These are phyloP conservation scores for Sugiyamaella xylanicola DNA, from an alignment of 1,139 yeast species.

Conservation along the genomic window DNA sequence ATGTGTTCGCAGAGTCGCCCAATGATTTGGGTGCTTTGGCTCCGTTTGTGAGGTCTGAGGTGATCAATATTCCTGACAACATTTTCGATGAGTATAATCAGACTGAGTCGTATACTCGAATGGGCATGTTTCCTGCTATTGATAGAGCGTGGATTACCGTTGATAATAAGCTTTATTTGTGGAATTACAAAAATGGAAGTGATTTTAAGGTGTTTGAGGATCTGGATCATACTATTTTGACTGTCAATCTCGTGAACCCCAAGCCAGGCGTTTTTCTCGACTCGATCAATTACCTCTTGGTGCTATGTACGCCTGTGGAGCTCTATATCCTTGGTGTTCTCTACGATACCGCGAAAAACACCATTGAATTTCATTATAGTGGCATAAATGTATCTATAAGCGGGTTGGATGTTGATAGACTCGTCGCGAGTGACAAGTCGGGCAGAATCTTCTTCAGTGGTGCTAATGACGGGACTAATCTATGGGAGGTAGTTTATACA, in stretches of 20 bases:
- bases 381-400: conserved; percentile 78
- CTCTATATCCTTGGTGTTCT: conserved; percentile 77
- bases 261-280: conserved; percentile 78
- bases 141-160: conserved; percentile 86
- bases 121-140: conserved; percentile 84
- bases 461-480: conserved; percentile 69
- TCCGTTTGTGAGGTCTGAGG: conserved; percentile 74
- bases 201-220: conserved; percentile 84
- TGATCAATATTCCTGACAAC: conserved; percentile 77
- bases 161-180: conserved; percentile 78
- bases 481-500: conserved; percentile 90
- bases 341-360: conserved; percentile 49
- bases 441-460: conserved; percentile 87
- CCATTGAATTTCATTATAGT: conserved; percentile 72
- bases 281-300: conserved; percentile 67
- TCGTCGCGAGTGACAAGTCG: conserved; percentile 60
- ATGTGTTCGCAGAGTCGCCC: conserved; percentile 20
- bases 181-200: conserved; percentile 71
- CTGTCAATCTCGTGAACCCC: conserved; percentile 78
- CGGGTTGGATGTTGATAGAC: conserved; percentile 71
- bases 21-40: conserved; percentile 50
- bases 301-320: conserved; percentile 80
- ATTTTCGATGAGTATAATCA: conserved; percentile 73
- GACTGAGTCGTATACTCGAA: conserved; percentile 67
- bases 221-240: conserved; percentile 72